phyloP scores from a whole-genome alignment of 2,329 filamentous ascomycete genomes.

The Ophiostoma sp. region DNA sequence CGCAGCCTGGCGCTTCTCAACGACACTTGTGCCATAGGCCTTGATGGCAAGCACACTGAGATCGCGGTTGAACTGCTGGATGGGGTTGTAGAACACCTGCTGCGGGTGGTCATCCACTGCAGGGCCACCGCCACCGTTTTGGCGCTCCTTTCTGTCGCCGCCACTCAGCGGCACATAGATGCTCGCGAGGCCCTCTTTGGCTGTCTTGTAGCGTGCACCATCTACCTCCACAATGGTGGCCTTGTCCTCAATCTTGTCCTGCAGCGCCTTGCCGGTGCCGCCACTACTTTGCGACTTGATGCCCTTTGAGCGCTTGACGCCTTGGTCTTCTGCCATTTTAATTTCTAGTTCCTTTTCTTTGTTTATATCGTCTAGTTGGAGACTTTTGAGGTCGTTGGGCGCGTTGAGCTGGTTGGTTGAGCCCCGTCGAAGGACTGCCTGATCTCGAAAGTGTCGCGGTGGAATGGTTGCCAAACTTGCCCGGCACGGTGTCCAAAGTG shows the following conservation, averaged over 20 bases:
- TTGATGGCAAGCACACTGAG: conserved; percentile 88
- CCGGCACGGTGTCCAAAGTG: neutral
- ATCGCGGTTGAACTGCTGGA: conserved; percentile 98
- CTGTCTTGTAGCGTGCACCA: conserved; percentile 47
- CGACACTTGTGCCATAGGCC: conserved; percentile 68
- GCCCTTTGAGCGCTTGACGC: conserved; percentile 12
- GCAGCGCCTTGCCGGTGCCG: neutral
- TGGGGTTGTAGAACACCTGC: conserved; percentile 97
- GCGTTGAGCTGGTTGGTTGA: neutral
- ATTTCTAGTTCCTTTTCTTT: neutral
- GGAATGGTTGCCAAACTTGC: neutral
- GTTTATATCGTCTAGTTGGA: neutral
- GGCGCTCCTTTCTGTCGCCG: conserved; percentile 31
- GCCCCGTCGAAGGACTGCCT: neutral
- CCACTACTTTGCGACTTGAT: conserved; percentile 13
- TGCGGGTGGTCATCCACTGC: conserved; percentile 57
- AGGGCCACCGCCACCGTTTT: conserved; percentile 34
- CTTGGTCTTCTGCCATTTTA: neutral
- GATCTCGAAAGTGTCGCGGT: neutral
- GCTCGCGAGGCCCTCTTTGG: conserved; percentile 53
- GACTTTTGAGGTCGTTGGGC: neutral
- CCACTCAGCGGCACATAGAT: conserved; percentile 49
- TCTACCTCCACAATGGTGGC: conserved; percentile 30
- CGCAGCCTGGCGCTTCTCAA: conserved; percentile 46
- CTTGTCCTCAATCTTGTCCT: neutral